Percentiles rank a stretch among this genome's conserved stretches.
These are phyloP conservation scores for Candida cerambycidarum DNA, from an alignment of 805 yeast species.

Conservation along the genomic window DNA sequence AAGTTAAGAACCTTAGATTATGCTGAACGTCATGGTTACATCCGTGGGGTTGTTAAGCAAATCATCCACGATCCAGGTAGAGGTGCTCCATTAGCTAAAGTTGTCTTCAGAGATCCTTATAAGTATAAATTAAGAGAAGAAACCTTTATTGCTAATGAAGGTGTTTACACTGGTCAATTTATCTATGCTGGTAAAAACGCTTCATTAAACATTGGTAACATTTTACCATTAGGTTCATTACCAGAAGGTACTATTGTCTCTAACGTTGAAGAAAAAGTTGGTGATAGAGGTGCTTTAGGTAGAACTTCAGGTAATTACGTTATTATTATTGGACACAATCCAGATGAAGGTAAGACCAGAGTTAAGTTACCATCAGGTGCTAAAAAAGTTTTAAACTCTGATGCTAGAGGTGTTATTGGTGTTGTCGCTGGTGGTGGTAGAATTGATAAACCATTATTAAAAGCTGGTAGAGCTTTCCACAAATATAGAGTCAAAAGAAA, in stretches of 20 bases:
- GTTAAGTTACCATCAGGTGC: slow-evolving; percentile 99
- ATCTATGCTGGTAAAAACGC: slow-evolving; percentile 99
- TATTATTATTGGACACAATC: slow-evolving; percentile 98
- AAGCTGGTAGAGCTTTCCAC: slow-evolving; percentile 99
- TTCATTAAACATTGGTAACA: slow-evolving; percentile 94
- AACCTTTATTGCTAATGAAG: slow-evolving; percentile 99
- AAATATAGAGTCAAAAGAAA: slow-evolving; percentile 99
- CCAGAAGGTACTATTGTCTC: slow-evolving; percentile 99
- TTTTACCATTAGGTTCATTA: slow-evolving; percentile 92
- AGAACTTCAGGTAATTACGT: slow-evolving; percentile 99
- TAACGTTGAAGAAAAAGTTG: slow-evolving; percentile 97
- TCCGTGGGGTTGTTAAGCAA: slow-evolving; percentile 98
- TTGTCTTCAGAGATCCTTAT: slow-evolving; percentile 99
- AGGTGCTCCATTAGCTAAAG: slow-evolving; percentile 99
- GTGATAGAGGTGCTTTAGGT: slow-evolving; percentile 99
- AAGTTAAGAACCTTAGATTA: slow-evolving; percentile 98
- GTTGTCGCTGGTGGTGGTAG: slow-evolving; percentile 99
- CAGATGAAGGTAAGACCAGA: slow-evolving; percentile 98
- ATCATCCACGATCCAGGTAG: slow-evolving; percentile 99
- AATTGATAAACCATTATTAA: slow-evolving; percentile 98
- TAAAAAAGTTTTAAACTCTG: slow-evolving; percentile 91
- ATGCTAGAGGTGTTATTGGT: slow-evolving; percentile 99
- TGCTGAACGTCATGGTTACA: slow-evolving; percentile 99
- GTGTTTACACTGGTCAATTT: slow-evolving; percentile 99
- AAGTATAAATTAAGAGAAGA: slow-evolving; percentile 96